Base-by-base conservation (phyloP, 192 early-diverging fungal genomes). In the Entomortierella lignicola region DNA sequence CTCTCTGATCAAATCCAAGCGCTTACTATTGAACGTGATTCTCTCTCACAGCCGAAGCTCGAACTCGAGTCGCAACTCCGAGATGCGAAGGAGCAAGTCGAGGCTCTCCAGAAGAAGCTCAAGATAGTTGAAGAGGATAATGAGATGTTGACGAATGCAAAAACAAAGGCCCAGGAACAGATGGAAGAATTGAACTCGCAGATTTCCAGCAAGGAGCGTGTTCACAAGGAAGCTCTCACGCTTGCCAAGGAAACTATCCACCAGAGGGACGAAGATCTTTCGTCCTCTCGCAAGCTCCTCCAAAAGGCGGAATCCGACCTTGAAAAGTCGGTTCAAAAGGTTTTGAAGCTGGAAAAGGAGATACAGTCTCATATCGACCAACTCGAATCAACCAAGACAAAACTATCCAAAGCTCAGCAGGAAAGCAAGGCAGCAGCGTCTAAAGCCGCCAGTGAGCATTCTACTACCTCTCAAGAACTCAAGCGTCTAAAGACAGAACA, bases 191-290 rank as follows among this genome's bases (percentile, higher is more conserved):
- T 68, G 10, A 60, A 63, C 27, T 41, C 30, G 0, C 58, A 42
- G 32, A 37, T 69, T 26, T 26, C 20, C 15, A 30, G 21, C 6
- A 66, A 60, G 32, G 73, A 77, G 26, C 59, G 55, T 15, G 66
- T 63, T 8, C 52, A 43, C 18, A 69, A 57, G 34, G 73, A 77
- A 6, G 59, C 73, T 6, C 55, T 77, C 3, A 31, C n/a, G 1
- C 53, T 77, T 18, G 60, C 73, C 32, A 77, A 69, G 44, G 64
- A 67, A 2, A 77, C 73, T 4, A 77, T 77, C 4, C 52, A 77
- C 25, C 73, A 69, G 25, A 65, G 73, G 0, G 73, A 77, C 27
- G 55, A 77, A 29, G 73, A 77, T 21, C 66, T 77, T 4, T 64
- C 55, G 7, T 27, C 53, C 15, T 29, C 47, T 12, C 52, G 50